Evolutionary conservation across 345 rosid species (phyloP).

Genomic region (Xanthoceras sorbifolium): DNA sequence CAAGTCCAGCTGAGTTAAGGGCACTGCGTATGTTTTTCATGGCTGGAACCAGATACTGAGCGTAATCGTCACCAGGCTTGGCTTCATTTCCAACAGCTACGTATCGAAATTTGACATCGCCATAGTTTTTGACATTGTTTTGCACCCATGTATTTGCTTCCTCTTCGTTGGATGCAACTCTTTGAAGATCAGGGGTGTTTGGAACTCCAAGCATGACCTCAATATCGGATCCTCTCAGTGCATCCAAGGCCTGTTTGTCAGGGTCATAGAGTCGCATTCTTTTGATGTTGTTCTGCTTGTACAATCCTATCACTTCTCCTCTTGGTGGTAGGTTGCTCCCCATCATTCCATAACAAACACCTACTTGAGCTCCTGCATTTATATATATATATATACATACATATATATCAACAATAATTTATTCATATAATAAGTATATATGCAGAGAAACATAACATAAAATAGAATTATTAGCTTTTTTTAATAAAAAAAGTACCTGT

Average conservation of each 20-base stretch:
- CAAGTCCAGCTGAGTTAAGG: conserved; percentile 33
- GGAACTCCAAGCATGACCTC: conserved; percentile 54
- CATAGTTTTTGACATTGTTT: conserved; percentile 32
- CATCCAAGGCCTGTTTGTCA: conserved; percentile 36
- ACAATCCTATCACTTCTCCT: conserved; percentile 52
- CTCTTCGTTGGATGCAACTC: conserved; percentile 38
- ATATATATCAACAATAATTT: too few species aligned
- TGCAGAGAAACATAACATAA: neutral
- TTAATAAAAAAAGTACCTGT: neutral
- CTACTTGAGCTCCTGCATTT: conserved; percentile 52
- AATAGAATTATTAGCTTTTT: neutral
- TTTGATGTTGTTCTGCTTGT: conserved; percentile 41
- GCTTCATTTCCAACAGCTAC: conserved; percentile 48
- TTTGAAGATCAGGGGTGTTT: conserved; percentile 34
- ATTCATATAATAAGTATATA: too few species aligned
- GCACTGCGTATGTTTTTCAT: conserved; percentile 36
- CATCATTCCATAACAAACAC: conserved; percentile 67
- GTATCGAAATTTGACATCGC: neutral
- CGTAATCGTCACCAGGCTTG: conserved; percentile 22
- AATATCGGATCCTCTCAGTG: conserved; percentile 52
- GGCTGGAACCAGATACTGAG: conserved; percentile 41
- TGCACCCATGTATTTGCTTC: conserved; percentile 46
- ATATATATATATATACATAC: neutral
- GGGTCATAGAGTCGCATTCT: conserved; percentile 43
- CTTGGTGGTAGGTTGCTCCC: conserved; percentile 55